Base-by-base conservation (phyloP, 116 monocot genomes). In the Cymodocea nodosa region DNA sequence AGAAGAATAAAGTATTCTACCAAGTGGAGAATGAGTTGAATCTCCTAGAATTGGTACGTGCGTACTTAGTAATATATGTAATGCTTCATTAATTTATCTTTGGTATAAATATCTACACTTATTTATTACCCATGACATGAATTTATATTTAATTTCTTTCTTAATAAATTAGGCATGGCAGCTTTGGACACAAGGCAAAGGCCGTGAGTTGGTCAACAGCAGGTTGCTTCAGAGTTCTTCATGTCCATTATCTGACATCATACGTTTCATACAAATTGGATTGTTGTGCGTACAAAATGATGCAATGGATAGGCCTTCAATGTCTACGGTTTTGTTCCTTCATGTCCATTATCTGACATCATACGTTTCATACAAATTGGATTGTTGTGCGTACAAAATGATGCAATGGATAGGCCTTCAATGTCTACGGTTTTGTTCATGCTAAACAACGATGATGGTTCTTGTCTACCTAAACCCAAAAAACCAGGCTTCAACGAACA, bases 251-350 rank as follows among this genome's bases (percentile, higher is more conserved):
- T 15, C 23, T 20, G 65, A 78, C 54, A 24, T 70, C 59, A n/a
- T 73, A 25, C 59, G 73, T 50, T 73, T 66, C 24, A 69, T 73
- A 16, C 68, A 78, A 13, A 36, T 78, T 1, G 73, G 78, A 35
- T 62, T 78, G 1, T 55, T 78, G 17, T 78, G 78, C 3, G 78
- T 73, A 34, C 73, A 73, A 59, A n/a, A n/a, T n/a, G n/a, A n/a
- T n/a, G n/a, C n/a, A n/a, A n/a, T 66, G 13, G 78, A 73, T 23
- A 62, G 73, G 51, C 78, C 78, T 2, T 50, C 63, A 13, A 78
- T 78, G 78, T 52, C 73, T 24, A 50, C 68, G 0, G 73, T 73
- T n/a, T 63, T 78, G 16, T 49, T 2, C 67, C 6, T 22, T 2
- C 67, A 11, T 64, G 22, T 35, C 23, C 60, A 15, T 57, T 11